Conservation (phyloP, 179 eudicot species). For the Patellifolia procumbens region DNA sequence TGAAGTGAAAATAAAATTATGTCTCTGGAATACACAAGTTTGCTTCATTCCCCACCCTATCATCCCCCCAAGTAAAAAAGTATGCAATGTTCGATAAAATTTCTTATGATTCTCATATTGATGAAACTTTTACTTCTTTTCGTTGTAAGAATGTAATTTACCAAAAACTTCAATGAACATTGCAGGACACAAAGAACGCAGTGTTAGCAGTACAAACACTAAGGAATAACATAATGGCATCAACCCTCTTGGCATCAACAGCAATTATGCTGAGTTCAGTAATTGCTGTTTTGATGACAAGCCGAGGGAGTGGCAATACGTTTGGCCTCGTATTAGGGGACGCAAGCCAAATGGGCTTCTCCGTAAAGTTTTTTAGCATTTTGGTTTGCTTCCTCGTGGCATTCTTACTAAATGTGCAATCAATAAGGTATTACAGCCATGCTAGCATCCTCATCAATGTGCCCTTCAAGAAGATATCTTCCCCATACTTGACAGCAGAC, state of each 20-base stretch:
- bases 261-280: conserved; percentile 88
- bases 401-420: conserved; percentile 76
- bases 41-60: neutral
- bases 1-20: too few species aligned
- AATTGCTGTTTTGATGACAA: conserved; percentile 76
- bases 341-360: conserved; percentile 45
- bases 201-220: conserved; percentile 85
- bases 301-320: conserved; percentile 31
- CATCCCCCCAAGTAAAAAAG: neutral
- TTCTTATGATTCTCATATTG: neutral
- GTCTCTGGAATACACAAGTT: too few species aligned
- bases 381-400: conserved; percentile 79
- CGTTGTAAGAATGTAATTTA: neutral
- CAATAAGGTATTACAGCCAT: conserved; percentile 85
- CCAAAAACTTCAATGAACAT: neutral
- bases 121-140: neutral
- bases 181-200: conserved; percentile 71
- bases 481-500: conserved; percentile 44
- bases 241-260: conserved; percentile 81
- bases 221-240: conserved; percentile 98
- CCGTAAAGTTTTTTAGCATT: conserved; percentile 74
- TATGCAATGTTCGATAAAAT: neutral
- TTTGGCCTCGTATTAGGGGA: conserved; percentile 47
- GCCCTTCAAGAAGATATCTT: conserved; percentile 54
- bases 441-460: conserved; percentile 91